Evolutionary conservation across 2,329 filamentous ascomycete species (phyloP).

Genomic region (Fusarium veterinarium): DNA sequence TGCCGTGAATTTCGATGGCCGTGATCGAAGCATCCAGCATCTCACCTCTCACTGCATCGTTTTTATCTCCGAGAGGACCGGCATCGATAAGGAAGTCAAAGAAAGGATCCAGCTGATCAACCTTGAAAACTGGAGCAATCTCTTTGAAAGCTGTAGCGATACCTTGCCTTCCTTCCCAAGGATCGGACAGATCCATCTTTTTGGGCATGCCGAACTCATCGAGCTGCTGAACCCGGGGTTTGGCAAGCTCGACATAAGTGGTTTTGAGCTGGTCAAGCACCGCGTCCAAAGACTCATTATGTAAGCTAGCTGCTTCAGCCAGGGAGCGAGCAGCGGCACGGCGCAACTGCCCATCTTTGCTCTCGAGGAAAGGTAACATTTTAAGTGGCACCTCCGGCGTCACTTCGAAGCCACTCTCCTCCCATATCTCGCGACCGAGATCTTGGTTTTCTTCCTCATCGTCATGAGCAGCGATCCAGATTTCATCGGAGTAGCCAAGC

Average conservation of each 20-base stretch:
- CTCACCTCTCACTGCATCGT: conserved; percentile 79
- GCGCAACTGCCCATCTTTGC: conserved; percentile 82
- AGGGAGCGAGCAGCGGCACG: conserved; percentile 85
- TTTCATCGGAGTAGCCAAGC: conserved; percentile 84
- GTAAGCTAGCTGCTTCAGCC: conserved; percentile 75
- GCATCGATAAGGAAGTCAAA: conserved; percentile 86
- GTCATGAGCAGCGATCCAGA: conserved; percentile 94
- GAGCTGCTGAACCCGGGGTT: conserved; percentile 83
- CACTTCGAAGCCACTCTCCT: conserved; percentile 85
- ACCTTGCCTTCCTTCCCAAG: conserved; percentile 91
- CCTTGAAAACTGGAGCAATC: conserved; percentile 76
- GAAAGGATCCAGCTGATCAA: conserved; percentile 78
- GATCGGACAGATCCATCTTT: conserved; percentile 87
- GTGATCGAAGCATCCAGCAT: conserved; percentile 92
- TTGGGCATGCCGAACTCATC: conserved; percentile 95
- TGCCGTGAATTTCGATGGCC: conserved; percentile 84
- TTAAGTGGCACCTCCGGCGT: conserved; percentile 71
- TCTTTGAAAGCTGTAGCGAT: conserved; percentile 89
- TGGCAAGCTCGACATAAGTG: conserved; percentile 82
- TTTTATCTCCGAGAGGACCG: conserved; percentile 88
- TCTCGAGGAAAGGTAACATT: conserved; percentile 83
- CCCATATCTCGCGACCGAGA: conserved; percentile 90
- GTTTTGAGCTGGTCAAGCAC: conserved; percentile 74
- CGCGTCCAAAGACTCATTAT: conserved; percentile 68
- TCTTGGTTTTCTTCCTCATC: conserved; percentile 88